Evolutionary conservation across 768 basidiomycete genomes (phyloP).

Genomic region (Auricularia sp.): DNA sequence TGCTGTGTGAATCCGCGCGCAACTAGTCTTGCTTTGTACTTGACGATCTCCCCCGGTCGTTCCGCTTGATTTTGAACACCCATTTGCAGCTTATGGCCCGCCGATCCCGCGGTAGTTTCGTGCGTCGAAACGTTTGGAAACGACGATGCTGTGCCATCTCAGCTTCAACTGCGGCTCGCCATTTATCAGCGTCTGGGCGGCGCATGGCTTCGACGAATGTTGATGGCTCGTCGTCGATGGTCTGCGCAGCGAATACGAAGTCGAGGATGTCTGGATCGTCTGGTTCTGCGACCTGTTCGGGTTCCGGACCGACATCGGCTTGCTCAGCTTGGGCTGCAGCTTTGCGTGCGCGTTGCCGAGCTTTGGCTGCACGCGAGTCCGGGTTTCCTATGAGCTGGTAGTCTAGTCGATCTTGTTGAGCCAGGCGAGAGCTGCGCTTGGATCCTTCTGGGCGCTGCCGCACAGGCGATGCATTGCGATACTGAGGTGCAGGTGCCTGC

Average conservation of each 20-base stretch:
- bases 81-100: background rate
- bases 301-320: background rate
- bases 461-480: background rate
- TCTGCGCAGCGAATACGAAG: background rate
- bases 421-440: background rate
- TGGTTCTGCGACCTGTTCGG: background rate
- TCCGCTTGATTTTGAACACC: slow-evolving; percentile 1
- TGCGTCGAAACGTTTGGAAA: slow-evolving; percentile 15
- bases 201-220: slow-evolving; percentile 13
- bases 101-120: background rate
- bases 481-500: no score
- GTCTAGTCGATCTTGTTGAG: background rate
- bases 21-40: slow-evolving; percentile 7
- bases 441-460: background rate
- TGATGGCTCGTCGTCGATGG: slow-evolving; percentile 11
- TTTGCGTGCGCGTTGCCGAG: background rate
- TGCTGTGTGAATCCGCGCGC: slow-evolving; percentile 3
- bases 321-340: background rate
- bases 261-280: background rate
- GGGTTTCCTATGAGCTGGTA: background rate
- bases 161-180: slow-evolving; percentile 14
- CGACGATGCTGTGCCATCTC: slow-evolving; percentile 13
- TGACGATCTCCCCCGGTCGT: slow-evolving; percentile 1
- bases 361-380: background rate
- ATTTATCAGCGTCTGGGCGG: slow-evolving; percentile 11